phyloP scores from a whole-genome alignment of 352 stramenopile genomes.

The Phytophthora tubulina region DNA sequence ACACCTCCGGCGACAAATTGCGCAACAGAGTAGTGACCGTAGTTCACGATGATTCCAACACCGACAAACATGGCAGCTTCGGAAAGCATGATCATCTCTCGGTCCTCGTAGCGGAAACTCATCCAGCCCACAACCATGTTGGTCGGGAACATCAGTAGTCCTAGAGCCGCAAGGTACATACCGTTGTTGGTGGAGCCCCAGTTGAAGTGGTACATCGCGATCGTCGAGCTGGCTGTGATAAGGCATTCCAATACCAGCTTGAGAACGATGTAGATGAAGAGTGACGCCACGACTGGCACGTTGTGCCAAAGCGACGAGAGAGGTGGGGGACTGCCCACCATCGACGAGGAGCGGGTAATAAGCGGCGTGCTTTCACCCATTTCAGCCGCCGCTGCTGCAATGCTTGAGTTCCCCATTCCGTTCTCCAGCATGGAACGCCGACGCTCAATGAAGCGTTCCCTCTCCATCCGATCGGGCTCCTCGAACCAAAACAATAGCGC shows the following conservation, averaged over 20 bases:
- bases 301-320: slow-evolving; percentile 80
- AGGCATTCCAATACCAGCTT: slow-evolving; percentile 93
- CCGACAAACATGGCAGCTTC: slow-evolving; percentile 91
- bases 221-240: slow-evolving; percentile 85
- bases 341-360: slow-evolving; percentile 35
- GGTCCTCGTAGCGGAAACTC: slow-evolving; percentile 91
- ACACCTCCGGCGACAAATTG: slow-evolving; percentile 92
- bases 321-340: slow-evolving; percentile 27
- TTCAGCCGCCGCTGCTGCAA: slow-evolving; percentile 19
- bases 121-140: slow-evolving; percentile 92
- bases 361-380: slow-evolving; percentile 56
- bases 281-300: slow-evolving; percentile 77
- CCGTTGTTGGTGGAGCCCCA: slow-evolving; percentile 89
- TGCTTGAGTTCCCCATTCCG: slow-evolving; percentile 41
- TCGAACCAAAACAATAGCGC: slow-evolving; percentile 67
- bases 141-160: slow-evolving; percentile 93
- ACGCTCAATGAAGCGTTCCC: slow-evolving; percentile 57
- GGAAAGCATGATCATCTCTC: slow-evolving; percentile 91
- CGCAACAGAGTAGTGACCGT: slow-evolving; percentile 81
- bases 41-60: slow-evolving; percentile 90
- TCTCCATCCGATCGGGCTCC: slow-evolving; percentile 68
- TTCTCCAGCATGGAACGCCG: slow-evolving; percentile 60
- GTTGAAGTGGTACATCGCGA: slow-evolving; percentile 92
- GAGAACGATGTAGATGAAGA: slow-evolving; percentile 93
- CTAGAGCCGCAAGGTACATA: slow-evolving; percentile 89